Conservation (phyloP, 768 basidiomycete species). For the Tulasnella calospora region DNA sequence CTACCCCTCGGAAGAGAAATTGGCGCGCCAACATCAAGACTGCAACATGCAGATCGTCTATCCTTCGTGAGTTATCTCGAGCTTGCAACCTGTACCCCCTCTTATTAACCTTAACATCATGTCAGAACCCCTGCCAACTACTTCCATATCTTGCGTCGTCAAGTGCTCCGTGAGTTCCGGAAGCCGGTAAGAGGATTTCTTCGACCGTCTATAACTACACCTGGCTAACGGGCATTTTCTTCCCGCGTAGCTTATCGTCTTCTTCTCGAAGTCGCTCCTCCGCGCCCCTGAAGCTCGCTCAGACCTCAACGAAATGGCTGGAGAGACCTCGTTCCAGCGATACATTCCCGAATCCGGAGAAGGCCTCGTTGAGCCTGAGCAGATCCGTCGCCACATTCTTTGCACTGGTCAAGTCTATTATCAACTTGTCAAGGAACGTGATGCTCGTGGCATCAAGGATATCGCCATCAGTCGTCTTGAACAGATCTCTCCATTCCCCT, state of each 20-base stretch:
- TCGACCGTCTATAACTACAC: background rate
- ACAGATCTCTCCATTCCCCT: conserved; percentile 95
- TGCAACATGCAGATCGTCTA: conserved; percentile 99
- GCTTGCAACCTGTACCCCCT: background rate
- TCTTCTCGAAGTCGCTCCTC: conserved; percentile 95
- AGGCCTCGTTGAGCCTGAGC: conserved; percentile 65
- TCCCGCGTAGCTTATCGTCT: conserved; percentile 64
- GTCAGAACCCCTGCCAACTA: conserved; percentile 89
- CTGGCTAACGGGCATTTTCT: conserved; percentile 5
- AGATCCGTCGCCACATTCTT: conserved; percentile 87
- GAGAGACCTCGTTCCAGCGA: conserved; percentile 86
- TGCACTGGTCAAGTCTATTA: conserved; percentile 96
- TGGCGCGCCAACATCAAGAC: conserved; percentile 95
- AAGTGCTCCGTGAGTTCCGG: conserved; percentile 96
- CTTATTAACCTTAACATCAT: background rate
- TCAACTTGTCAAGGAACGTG: conserved; percentile 81
- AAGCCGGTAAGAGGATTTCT: conserved; percentile 62
- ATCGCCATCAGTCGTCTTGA: conserved; percentile 92
- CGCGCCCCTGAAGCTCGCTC: conserved; percentile 93
- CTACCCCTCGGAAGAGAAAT: conserved; percentile 82
- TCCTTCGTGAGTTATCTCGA: conserved; percentile 62
- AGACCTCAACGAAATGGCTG: conserved; percentile 77
- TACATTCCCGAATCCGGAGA: conserved; percentile 87
- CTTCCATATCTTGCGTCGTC: conserved; percentile 95
- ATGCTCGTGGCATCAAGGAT: conserved; percentile 85